These are phyloP conservation scores for Mucor velutinosus DNA, from an alignment of 371 early-diverging fungal genomes.

Conservation along the genomic window DNA sequence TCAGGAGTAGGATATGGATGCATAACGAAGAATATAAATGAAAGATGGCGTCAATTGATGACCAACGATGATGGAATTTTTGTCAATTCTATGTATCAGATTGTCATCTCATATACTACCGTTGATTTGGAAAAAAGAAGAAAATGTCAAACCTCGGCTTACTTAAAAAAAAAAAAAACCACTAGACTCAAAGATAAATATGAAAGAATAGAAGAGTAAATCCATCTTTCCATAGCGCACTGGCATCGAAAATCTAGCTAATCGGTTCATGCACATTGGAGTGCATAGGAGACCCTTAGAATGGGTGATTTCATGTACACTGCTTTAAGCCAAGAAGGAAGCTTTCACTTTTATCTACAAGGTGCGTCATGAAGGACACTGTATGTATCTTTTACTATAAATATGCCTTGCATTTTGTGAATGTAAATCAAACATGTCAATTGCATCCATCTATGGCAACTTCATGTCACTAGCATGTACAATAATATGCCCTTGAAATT, in stretches of 20 bases:
- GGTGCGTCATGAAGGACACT: neutral
- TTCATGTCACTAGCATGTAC: neutral
- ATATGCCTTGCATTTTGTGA: neutral
- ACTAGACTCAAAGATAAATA: too few species aligned
- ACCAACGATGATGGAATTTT: neutral
- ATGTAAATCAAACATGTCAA: slow-evolving; percentile 1
- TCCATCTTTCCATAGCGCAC: neutral
- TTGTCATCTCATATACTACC: neutral
- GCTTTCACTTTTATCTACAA: neutral
- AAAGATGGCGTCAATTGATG: neutral
- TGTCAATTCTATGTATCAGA: neutral
- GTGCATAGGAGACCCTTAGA: neutral
- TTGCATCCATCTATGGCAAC: neutral
- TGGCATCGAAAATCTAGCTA: neutral
- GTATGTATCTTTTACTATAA: neutral
- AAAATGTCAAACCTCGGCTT: neutral
- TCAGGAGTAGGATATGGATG: neutral
- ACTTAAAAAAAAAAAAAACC: too few species aligned
- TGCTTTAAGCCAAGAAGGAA: neutral
- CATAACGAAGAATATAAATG: neutral
- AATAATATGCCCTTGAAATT: neutral
- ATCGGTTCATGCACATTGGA: neutral
- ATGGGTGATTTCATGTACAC: neutral
- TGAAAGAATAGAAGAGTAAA: neutral
- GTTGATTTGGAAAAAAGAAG: neutral